Base-by-base conservation (phyloP, 2,329 filamentous ascomycete genomes). In the Colletotrichum kahawae region DNA sequence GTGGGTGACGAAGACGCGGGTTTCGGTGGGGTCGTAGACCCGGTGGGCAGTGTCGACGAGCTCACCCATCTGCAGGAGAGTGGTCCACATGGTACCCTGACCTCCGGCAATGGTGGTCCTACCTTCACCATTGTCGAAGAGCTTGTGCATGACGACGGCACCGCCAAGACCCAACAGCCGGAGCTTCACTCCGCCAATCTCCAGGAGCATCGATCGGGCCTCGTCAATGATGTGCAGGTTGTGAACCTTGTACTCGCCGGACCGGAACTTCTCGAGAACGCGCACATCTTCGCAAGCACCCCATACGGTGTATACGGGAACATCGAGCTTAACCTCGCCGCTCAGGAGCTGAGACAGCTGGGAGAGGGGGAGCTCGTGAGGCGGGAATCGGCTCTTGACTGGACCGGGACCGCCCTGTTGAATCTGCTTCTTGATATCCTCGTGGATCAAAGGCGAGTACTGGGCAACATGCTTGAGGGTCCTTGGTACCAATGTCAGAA, bases 31-130 rank as follows among this genome's bases (percentile, higher is more conserved):
- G 82, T 99, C 97, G 86, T 98, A 99, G 75, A 99, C 97, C 80
- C 97, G 95, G 85, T 98, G 98, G 21, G 97, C 97, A 5, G 97
- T 99, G 83, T 99, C 97, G 69, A 99, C 95, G 65, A 99, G 89
- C 86, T 99, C 97, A 68, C 97, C 97, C 94, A 99, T 99, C 86
- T 99, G 97, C 78, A 99, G 87, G 34, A 99, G 88, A 8, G 97
- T 99, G 9, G 97, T 99, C 97, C 97, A 99, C 97, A 99, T 99
- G 60, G 97, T 99, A 77, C 97, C 97, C 85, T 99, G 97, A 24
- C 97, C 97, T 83, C 97, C 97, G 27, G 97, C 97, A 85, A 99
- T 99, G 3, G 97, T 99, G 66, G 97, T 99, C 85, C 96, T 93
- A 76, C 97, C 97, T 83, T 99, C 97, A 70, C 97, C 97, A 79